Percentiles rank a stretch among this genome's conserved stretches.
These are phyloP conservation scores for Candida silvicultrix DNA, from an alignment of 805 yeast genomes.

Conservation along the genomic window DNA sequence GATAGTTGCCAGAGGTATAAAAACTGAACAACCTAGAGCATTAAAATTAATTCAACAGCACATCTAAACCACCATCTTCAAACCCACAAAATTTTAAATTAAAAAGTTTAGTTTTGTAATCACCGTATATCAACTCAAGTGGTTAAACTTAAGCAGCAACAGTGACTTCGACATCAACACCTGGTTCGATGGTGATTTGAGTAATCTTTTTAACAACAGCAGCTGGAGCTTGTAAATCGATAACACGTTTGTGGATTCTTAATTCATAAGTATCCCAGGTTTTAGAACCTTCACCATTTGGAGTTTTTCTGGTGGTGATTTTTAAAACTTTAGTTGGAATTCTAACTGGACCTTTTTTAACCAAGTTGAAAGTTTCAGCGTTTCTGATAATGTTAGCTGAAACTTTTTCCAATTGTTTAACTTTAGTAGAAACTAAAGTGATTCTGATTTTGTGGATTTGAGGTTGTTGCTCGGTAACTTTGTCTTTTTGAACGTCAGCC, in stretches of 20 bases:
- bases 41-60: conserved; percentile 10
- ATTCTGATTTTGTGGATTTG: conserved; percentile 96
- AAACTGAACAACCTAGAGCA: conserved; percentile 25
- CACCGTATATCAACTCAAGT: not conserved
- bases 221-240: conserved; percentile 97
- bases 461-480: conserved; percentile 74
- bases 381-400: conserved; percentile 84
- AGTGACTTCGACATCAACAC: conserved; percentile 96
- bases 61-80: not conserved
- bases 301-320: conserved; percentile 99
- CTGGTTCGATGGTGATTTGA: conserved; percentile 97
- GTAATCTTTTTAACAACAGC: conserved; percentile 90
- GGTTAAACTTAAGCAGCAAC: conserved; percentile 62
- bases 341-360: conserved; percentile 99
- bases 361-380: conserved; percentile 76
- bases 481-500: conserved; percentile 84
- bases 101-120: not conserved
- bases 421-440: conserved; percentile 98
- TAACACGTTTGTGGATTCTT: conserved; percentile 99
- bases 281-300: conserved; percentile 99
- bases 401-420: conserved; percentile 96
- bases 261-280: conserved; percentile 99
- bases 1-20: conserved; percentile 27
- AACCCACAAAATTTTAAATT: not conserved
- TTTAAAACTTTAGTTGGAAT: conserved; percentile 98